Evolutionary conservation across 352 stramenopile species (phyloP).

Genomic region (Phytophthora agathidicida): DNA sequence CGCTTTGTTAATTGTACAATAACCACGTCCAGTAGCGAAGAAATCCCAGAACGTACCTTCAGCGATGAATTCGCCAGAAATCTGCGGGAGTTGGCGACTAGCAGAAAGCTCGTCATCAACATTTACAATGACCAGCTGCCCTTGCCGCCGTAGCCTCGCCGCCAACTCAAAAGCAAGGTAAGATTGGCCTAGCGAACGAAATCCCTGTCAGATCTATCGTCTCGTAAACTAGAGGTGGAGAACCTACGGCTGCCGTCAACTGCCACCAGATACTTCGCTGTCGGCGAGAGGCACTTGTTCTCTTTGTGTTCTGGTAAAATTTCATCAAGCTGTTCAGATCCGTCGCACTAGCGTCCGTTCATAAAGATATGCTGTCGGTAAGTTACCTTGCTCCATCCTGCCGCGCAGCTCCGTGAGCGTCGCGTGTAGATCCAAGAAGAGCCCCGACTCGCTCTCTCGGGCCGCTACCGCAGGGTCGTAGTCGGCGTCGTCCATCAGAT

Average conservation of each 20-base stretch:
- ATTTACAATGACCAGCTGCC: slow-evolving; percentile 47
- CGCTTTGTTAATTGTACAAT: background rate
- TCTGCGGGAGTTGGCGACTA: slow-evolving; percentile 60
- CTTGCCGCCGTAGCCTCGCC: slow-evolving; percentile 51
- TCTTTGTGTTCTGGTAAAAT: slow-evolving; percentile 39
- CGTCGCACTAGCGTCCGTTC: too few species aligned
- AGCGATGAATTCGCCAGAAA: slow-evolving; percentile 65
- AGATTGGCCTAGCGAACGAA: slow-evolving; percentile 48
- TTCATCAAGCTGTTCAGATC: too few species aligned
- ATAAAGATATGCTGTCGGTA: too few species aligned
- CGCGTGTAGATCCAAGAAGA: slow-evolving; percentile 68
- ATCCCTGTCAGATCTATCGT: background rate
- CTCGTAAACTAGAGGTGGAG: background rate
- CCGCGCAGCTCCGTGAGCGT: slow-evolving; percentile 40
- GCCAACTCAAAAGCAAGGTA: slow-evolving; percentile 65
- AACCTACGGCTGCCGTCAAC: slow-evolving; percentile 75
- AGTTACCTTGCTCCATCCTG: slow-evolving; percentile 35
- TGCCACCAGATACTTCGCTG: slow-evolving; percentile 53
- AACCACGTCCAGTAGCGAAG: background rate
- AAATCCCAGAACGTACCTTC: slow-evolving; percentile 33
- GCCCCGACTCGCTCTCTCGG: slow-evolving; percentile 60
- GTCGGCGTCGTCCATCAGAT: slow-evolving; percentile 52
- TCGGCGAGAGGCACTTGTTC: slow-evolving; percentile 47
- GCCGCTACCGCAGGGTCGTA: slow-evolving; percentile 62
- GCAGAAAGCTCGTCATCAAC: slow-evolving; percentile 50